Percentiles rank a stretch among this genome's conserved stretches.
Conservation (phyloP, 352 stramenopile species). For the Phytophthora aleatoria region DNA sequence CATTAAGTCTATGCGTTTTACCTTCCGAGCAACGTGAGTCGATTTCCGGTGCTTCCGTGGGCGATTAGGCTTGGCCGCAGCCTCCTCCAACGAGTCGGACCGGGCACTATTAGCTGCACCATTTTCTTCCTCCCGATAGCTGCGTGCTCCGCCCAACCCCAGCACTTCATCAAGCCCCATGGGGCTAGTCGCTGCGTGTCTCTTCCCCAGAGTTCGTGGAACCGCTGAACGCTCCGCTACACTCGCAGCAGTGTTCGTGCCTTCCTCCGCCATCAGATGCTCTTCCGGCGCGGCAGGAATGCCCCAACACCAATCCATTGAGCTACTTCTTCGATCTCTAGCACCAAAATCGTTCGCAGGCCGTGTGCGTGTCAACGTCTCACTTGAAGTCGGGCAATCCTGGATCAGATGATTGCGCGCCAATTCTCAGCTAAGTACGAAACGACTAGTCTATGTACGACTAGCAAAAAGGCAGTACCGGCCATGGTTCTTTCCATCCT, state of each 20-base stretch:
- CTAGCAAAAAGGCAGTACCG: slow-evolving; percentile 18
- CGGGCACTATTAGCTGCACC: background rate
- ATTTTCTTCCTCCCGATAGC: background rate
- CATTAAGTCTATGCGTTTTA: background rate
- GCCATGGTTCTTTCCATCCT: slow-evolving; percentile 22
- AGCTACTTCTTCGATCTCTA: background rate
- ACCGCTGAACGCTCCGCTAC: background rate
- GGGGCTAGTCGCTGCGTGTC: slow-evolving; percentile 14
- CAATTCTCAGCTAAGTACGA: slow-evolving; percentile 16
- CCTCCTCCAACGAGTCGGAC: background rate
- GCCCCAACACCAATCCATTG: slow-evolving; percentile 21
- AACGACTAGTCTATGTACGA: slow-evolving; percentile 5
- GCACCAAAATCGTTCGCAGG: slow-evolving; percentile 1
- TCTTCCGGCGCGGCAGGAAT: background rate
- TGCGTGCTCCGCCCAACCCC: background rate
- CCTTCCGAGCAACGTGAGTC: slow-evolving; percentile 28
- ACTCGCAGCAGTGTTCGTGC: background rate
- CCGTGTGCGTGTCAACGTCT: background rate
- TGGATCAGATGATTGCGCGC: slow-evolving; percentile 18
- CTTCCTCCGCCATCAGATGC: background rate
- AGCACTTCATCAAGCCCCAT: slow-evolving; percentile 14
- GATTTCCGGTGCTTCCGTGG: slow-evolving; percentile 33
- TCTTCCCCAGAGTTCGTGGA: slow-evolving; percentile 16
- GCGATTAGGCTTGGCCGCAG: background rate
- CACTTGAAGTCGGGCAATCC: slow-evolving; percentile 28